Evolutionary conservation across 352 stramenopile genomes (phyloP).

Genomic region (Globisporangium parvum): DNA sequence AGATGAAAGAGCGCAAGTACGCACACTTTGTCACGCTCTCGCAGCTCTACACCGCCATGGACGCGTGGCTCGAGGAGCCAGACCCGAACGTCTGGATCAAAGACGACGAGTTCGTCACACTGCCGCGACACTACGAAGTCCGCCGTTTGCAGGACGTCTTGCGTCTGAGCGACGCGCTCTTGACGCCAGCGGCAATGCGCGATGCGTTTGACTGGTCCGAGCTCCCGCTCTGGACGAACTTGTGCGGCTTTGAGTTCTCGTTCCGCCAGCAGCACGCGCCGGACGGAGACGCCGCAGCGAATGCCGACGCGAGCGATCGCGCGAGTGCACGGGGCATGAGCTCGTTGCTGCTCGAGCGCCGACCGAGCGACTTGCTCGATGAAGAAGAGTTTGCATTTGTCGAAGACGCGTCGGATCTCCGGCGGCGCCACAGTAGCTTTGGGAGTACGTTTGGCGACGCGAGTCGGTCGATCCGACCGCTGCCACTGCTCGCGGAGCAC

Average conservation of each 20-base stretch:
- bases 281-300: neutral
- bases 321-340: neutral
- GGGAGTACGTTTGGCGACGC: constrained; percentile 36
- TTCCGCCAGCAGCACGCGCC: constrained; percentile 11
- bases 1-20: constrained; percentile 47
- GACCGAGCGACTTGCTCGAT: constrained; percentile 20
- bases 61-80: constrained; percentile 78
- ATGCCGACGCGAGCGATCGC: neutral
- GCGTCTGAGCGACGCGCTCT: constrained; percentile 50
- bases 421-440: constrained; percentile 59
- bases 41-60: constrained; percentile 78
- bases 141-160: constrained; percentile 65
- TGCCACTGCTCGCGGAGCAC: constrained; percentile 40
- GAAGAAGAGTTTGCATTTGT: constrained; percentile 81
- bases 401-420: constrained; percentile 57
- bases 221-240: constrained; percentile 53
- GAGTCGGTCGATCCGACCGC: constrained; percentile 30
- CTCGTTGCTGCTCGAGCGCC: neutral
- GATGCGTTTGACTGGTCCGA: constrained; percentile 37
- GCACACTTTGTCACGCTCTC: constrained; percentile 49
- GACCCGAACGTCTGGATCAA: constrained; percentile 78
- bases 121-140: constrained; percentile 74
- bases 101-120: constrained; percentile 55
- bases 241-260: constrained; percentile 70
- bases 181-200: constrained; percentile 25